Evolutionary conservation across 106 monocot species (phyloP).

Genomic region (Dendrobium officinale): DNA sequence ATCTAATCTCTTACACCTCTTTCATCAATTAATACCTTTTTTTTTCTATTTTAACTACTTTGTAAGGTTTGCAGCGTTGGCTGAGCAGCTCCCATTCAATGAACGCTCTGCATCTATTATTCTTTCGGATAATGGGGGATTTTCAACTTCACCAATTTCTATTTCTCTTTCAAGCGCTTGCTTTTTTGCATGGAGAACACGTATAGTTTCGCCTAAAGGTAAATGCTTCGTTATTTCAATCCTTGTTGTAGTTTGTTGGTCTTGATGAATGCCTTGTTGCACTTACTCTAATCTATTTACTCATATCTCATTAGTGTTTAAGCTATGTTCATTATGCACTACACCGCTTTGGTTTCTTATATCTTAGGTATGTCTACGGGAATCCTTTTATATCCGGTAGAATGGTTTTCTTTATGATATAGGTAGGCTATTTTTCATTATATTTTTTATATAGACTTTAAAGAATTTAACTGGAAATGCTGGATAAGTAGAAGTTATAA

Average conservation of each 20-base stretch:
- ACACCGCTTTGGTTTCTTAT: not conserved
- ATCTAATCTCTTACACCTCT: not conserved
- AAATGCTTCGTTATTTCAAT: not conserved
- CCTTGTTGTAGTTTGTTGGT: too few species aligned
- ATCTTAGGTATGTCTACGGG: not conserved
- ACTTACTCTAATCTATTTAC: not conserved
- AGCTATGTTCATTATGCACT: not conserved
- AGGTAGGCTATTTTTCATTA: not conserved
- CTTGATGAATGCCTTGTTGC: too few species aligned
- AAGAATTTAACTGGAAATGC: not conserved
- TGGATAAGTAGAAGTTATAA: not conserved
- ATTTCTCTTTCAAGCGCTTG: slow-evolving; percentile 36
- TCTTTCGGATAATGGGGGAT: slow-evolving; percentile 28
- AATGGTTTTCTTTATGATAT: not conserved
- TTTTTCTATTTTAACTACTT: slow-evolving; percentile 5
- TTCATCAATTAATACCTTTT: not conserved
- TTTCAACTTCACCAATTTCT: slow-evolving; percentile 54
- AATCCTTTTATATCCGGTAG: not conserved
- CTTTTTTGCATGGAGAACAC: slow-evolving; percentile 70
- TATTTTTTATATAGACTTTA: not conserved
- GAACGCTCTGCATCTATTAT: slow-evolving; percentile 29
- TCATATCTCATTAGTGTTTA: not conserved
- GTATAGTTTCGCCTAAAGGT: slow-evolving; percentile 55
- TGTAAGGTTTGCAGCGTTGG: slow-evolving; percentile 23
- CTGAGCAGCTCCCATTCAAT: slow-evolving; percentile 19